phyloP scores from a whole-genome alignment of 2,329 filamentous ascomycete genomes.

The Monosporascus sp. region DNA sequence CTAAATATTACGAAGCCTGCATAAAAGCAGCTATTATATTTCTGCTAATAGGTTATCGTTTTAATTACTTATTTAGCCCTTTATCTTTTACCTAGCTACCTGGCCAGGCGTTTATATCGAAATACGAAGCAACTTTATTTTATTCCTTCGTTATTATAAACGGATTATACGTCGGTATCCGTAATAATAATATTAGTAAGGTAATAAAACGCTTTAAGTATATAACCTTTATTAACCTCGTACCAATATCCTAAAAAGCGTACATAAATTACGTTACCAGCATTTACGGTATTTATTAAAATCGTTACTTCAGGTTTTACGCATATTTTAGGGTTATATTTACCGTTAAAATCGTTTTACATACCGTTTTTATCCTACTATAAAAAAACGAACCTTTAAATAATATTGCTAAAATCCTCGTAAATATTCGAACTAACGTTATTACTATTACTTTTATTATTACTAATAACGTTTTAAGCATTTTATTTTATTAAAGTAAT shows the following conservation, averaged over 20 bases:
- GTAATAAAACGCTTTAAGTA: slow-evolving; percentile 1
- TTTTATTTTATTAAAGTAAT: neutral
- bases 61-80: neutral
- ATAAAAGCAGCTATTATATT: no score
- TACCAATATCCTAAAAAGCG: neutral
- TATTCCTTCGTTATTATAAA: neutral
- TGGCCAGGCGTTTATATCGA: neutral
- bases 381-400: neutral
- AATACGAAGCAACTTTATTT: slow-evolving; percentile 2
- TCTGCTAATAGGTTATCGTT: neutral
- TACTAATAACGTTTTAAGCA: no score
- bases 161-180: neutral
- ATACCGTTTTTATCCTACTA: neutral
- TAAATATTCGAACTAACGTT: neutral
- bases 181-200: neutral
- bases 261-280: slow-evolving; percentile 2
- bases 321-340: neutral
- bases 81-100: neutral
- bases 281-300: neutral
- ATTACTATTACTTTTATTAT: no score
- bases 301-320: slow-evolving; percentile 1
- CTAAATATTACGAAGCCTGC: no score
- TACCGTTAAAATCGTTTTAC: neutral
- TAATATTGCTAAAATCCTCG: neutral
- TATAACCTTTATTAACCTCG: slow-evolving; percentile 1